These are phyloP conservation scores for Verticillium zaregamsianum DNA, from an alignment of 2,329 filamentous ascomycete species.

Conservation along the genomic window DNA sequence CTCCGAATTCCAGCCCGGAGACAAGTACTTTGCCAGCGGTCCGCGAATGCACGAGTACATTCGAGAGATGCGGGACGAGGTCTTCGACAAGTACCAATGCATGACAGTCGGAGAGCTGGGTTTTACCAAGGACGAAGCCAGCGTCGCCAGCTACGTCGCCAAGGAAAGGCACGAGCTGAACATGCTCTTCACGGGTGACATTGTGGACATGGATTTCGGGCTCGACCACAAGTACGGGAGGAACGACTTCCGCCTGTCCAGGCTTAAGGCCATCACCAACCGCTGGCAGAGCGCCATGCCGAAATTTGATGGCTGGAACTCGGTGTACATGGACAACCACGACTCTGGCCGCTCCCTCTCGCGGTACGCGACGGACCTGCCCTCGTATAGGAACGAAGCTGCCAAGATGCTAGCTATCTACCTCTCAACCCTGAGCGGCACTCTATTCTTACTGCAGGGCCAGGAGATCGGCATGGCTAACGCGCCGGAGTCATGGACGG, in stretches of 20 bases:
- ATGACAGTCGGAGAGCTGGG: constrained; percentile 55
- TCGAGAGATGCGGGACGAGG: constrained; percentile 40
- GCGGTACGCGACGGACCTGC: constrained; percentile 38
- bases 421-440: constrained; percentile 35
- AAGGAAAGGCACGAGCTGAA: constrained; percentile 31
- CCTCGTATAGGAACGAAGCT: constrained; percentile 28
- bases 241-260: constrained; percentile 28
- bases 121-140: constrained; percentile 35
- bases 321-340: constrained; percentile 52
- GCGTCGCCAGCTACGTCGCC: constrained; percentile 43
- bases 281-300: constrained; percentile 34
- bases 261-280: constrained; percentile 28
- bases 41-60: constrained; percentile 51
- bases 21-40: constrained; percentile 46
- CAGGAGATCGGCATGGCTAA: constrained; percentile 51
- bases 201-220: constrained; percentile 31
- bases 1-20: constrained; percentile 23
- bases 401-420: constrained; percentile 44
- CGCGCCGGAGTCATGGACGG: constrained; percentile 33
- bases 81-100: constrained; percentile 45
- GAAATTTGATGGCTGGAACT: constrained; percentile 39
- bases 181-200: constrained; percentile 22
- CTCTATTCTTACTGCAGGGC: constrained; percentile 45
- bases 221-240: constrained; percentile 32
- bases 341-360: constrained; percentile 48